Evolutionary conservation across 2,329 filamentous ascomycete genomes (phyloP).

Genomic region (Trichoderma endophyticum): DNA sequence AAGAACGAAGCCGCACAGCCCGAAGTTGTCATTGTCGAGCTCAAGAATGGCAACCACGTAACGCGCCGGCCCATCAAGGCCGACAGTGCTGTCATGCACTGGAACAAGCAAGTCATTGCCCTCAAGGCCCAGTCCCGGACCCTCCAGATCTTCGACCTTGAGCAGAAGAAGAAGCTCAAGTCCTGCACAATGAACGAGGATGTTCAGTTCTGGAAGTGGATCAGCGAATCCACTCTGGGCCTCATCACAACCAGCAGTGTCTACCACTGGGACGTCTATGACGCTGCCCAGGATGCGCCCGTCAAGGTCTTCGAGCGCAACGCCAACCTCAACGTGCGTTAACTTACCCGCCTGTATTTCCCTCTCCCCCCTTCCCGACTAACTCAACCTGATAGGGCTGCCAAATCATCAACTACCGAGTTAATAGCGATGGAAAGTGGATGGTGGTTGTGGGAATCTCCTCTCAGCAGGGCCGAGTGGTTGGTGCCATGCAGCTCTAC

Average conservation of each 20-base stretch:
- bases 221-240: conserved; percentile 82
- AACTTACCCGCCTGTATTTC: not conserved
- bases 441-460: conserved; percentile 97
- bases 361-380: not conserved
- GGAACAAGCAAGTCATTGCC: conserved; percentile 91
- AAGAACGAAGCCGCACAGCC: conserved; percentile 78
- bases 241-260: conserved; percentile 88
- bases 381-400: conserved; percentile 60
- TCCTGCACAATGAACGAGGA: conserved; percentile 95
- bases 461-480: conserved; percentile 86
- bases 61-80: conserved; percentile 95
- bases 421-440: conserved; percentile 95
- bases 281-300: conserved; percentile 72
- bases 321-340: conserved; percentile 75
- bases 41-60: conserved; percentile 96
- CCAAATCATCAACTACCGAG: conserved; percentile 99
- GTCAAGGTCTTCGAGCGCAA: conserved; percentile 95
- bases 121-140: conserved; percentile 92
- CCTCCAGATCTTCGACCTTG: conserved; percentile 95
- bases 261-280: conserved; percentile 97
- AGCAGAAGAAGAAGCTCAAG: conserved; percentile 92
- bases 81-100: conserved; percentile 99
- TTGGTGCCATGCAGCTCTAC: conserved; percentile 95
- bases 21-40: conserved; percentile 95
- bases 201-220: conserved; percentile 99